Conservation (phyloP, 1,284 basidiomycete genomes). For the Ganoderma leucocontextum region DNA sequence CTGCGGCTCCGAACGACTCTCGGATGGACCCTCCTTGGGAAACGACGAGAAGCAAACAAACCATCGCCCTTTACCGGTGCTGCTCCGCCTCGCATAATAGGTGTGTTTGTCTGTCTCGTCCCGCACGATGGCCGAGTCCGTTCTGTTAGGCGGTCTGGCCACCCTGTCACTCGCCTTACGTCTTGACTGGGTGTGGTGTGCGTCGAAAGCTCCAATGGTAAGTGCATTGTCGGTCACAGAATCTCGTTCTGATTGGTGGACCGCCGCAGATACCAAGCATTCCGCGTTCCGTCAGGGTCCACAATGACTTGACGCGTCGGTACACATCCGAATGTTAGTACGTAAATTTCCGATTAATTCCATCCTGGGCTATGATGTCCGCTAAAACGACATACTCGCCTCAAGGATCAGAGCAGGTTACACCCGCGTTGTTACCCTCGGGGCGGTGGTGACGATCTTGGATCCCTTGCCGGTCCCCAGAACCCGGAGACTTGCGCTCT, state of each 20-base stretch:
- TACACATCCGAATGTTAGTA: slow-evolving; percentile 19
- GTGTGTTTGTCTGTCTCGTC: slow-evolving; percentile 15
- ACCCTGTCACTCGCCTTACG: neutral
- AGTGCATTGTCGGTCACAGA: neutral
- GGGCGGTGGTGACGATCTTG: neutral
- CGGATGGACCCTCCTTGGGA: neutral
- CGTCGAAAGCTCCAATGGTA: neutral
- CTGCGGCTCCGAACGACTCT: neutral
- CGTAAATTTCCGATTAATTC: slow-evolving; percentile 22
- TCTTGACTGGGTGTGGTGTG: neutral
- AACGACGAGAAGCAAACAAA: neutral
- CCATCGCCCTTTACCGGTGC: slow-evolving; percentile 1
- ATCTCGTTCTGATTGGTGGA: slow-evolving; percentile 4
- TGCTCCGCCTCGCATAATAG: slow-evolving; percentile 25
- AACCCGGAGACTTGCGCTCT: slow-evolving; percentile 12
- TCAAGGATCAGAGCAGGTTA: slow-evolving; percentile 30
- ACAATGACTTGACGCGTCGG: slow-evolving; percentile 1
- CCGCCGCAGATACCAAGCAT: neutral
- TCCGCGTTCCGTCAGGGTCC: neutral
- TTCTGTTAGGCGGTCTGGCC: neutral
- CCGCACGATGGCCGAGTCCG: slow-evolving; percentile 10
- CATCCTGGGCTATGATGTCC: slow-evolving; percentile 8
- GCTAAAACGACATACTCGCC: slow-evolving; percentile 16
- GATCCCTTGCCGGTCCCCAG: slow-evolving; percentile 7
- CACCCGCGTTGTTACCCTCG: slow-evolving; percentile 25